These are phyloP conservation scores for Oropetium thomaeum DNA, from an alignment of 176 grass and related monocot genomes.

Conservation along the genomic window DNA sequence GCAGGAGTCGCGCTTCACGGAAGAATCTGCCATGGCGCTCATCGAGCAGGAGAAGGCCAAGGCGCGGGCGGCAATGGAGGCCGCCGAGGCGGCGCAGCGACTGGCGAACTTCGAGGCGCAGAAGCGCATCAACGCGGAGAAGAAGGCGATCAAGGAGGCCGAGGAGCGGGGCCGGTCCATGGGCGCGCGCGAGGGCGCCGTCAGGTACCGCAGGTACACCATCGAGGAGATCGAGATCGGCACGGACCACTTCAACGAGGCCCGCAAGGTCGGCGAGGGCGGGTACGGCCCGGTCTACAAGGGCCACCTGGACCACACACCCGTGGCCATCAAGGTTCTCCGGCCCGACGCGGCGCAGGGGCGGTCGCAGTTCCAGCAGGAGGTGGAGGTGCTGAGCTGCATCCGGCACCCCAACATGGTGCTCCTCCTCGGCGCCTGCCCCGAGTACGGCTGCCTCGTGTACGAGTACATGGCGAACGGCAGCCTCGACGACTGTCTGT, in stretches of 20 bases:
- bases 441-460: slow-evolving; percentile 87
- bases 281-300: slow-evolving; percentile 91
- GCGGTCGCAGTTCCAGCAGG: slow-evolving; percentile 87
- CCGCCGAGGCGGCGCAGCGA: slow-evolving; percentile 52
- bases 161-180: slow-evolving; percentile 53
- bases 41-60: slow-evolving; percentile 81
- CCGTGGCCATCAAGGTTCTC: slow-evolving; percentile 87
- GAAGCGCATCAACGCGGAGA: slow-evolving; percentile 62
- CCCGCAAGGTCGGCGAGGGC: slow-evolving; percentile 83
- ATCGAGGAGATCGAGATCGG: slow-evolving; percentile 84
- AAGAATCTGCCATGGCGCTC: slow-evolving; percentile 64
- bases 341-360: slow-evolving; percentile 85
- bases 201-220: slow-evolving; percentile 59
- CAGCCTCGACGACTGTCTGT: slow-evolving; percentile 86
- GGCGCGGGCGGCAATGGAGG: slow-evolving; percentile 59
- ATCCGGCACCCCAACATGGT: slow-evolving; percentile 97
- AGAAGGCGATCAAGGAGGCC: slow-evolving; percentile 57
- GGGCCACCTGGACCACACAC: slow-evolving; percentile 79
- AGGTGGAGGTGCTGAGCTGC: slow-evolving; percentile 91
- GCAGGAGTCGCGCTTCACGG: slow-evolving; percentile 45
- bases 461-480: slow-evolving; percentile 96
- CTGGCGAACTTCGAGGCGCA: slow-evolving; percentile 74
- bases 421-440: slow-evolving; percentile 86
- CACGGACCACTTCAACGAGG: slow-evolving; percentile 63
- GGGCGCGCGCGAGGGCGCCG: not conserved